Evolutionary conservation across 345 rosid genomes (phyloP).

Genomic region (Lumnitzera littorea): DNA sequence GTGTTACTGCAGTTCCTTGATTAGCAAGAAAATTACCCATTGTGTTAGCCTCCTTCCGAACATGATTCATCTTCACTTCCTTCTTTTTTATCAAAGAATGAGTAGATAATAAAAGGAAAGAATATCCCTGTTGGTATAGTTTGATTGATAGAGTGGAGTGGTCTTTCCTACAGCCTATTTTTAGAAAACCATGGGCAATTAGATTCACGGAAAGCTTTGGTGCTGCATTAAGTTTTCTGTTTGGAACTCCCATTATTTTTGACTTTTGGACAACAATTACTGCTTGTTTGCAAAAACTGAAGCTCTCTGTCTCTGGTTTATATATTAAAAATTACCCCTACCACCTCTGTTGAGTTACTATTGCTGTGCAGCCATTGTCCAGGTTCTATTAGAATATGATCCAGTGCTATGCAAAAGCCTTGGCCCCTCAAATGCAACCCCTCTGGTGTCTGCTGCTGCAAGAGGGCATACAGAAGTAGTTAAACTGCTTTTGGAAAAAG

Average conservation of each 20-base stretch:
- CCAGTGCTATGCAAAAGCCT: conserved; percentile 56
- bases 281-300: not conserved
- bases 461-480: conserved; percentile 66
- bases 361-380: conserved; percentile 63
- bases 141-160: too few species aligned
- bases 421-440: conserved; percentile 80
- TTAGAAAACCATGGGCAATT: not conserved
- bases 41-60: too few species aligned
- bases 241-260: not conserved
- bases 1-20: too few species aligned
- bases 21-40: too few species aligned
- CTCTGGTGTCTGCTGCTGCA: conserved; percentile 76
- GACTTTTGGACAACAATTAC: not conserved
- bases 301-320: not conserved
- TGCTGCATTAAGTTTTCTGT: not conserved
- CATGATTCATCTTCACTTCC: too few species aligned
- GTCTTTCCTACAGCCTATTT: too few species aligned
- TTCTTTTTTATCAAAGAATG: too few species aligned
- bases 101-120: too few species aligned
- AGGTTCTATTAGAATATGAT: conserved; percentile 56
- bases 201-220: not conserved
- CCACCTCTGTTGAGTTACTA: conserved; percentile 8
- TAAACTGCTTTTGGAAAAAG: conserved; percentile 50
- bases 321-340: not conserved
- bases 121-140: too few species aligned